A percentile compares a stretch with the other conserved stretches of the same genome.
Evolutionary conservation across 257 asterid genomes (phyloP).

Genomic region (Solanum appendiculatum): DNA sequence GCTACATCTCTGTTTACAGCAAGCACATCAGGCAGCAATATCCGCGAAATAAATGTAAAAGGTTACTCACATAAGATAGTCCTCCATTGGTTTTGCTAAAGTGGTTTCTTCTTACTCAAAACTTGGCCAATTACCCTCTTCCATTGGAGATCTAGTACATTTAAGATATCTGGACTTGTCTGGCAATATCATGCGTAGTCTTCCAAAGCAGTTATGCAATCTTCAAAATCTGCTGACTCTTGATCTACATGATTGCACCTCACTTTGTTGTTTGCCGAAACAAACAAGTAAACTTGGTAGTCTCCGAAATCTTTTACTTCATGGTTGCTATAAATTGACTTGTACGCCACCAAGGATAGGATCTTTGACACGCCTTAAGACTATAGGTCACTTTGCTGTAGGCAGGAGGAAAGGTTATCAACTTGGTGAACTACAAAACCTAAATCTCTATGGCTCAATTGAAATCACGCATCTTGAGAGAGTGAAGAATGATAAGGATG

Average conservation of each 20-base stretch:
- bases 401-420: constrained; percentile 4
- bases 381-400: constrained; percentile 11
- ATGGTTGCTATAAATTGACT: neutral
- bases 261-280: constrained; percentile 3
- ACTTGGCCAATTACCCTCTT: neutral
- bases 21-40: neutral
- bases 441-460: constrained; percentile 13
- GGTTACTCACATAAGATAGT: neutral
- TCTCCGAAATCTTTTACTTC: constrained; percentile 1
- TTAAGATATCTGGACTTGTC: constrained; percentile 6
- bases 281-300: neutral
- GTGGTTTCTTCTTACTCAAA: neutral
- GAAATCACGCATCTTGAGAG: constrained; percentile 7
- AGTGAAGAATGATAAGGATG: constrained; percentile 2
- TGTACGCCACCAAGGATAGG: constrained; percentile 15
- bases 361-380: constrained; percentile 6
- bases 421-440: constrained; percentile 5
- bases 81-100: neutral
- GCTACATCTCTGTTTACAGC: neutral
- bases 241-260: neutral
- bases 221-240: constrained; percentile 11
- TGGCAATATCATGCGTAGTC: neutral
- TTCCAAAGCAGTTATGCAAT: neutral
- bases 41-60: neutral
- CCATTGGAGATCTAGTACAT: neutral